These are phyloP conservation scores for Botrytis galanthina DNA, from an alignment of 2,329 filamentous ascomycete genomes.

Conservation along the genomic window DNA sequence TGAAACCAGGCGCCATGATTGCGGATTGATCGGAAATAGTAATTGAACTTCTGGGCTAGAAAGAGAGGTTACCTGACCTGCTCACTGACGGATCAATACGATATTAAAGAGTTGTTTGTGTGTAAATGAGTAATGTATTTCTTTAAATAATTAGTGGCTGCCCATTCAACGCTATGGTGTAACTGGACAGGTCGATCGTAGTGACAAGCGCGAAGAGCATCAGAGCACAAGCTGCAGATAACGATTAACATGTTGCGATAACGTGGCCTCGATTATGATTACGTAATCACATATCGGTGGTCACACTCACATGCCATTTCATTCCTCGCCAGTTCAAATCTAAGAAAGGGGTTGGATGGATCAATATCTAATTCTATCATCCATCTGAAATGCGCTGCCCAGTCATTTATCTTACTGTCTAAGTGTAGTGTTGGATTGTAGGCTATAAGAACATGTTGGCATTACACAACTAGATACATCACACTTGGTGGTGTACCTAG, in stretches of 20 bases:
- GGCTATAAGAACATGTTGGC: background rate
- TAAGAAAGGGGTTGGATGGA: background rate
- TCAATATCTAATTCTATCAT: background rate
- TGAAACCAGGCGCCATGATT: conserved; percentile 46
- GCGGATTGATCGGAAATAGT: background rate
- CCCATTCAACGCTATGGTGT: background rate
- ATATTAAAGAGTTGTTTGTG: background rate
- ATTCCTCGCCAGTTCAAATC: background rate
- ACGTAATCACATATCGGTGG: background rate
- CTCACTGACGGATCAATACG: too few relatives aligned
- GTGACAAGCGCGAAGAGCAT: background rate
- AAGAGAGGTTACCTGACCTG: background rate
- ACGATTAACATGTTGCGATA: background rate
- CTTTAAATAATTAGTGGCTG: background rate
- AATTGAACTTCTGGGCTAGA: background rate
- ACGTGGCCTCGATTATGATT: conserved; percentile 2
- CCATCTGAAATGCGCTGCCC: background rate
- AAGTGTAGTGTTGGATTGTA: background rate
- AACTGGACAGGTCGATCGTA: background rate
- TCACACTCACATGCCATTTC: background rate
- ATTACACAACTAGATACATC: background rate
- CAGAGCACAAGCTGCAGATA: conserved; percentile 2
- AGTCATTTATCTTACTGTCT: background rate
- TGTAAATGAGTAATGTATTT: background rate
- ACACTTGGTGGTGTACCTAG: background rate